phyloP scores from a whole-genome alignment of 1,284 basidiomycete genomes.

The Violaceomyces palustris region DNA sequence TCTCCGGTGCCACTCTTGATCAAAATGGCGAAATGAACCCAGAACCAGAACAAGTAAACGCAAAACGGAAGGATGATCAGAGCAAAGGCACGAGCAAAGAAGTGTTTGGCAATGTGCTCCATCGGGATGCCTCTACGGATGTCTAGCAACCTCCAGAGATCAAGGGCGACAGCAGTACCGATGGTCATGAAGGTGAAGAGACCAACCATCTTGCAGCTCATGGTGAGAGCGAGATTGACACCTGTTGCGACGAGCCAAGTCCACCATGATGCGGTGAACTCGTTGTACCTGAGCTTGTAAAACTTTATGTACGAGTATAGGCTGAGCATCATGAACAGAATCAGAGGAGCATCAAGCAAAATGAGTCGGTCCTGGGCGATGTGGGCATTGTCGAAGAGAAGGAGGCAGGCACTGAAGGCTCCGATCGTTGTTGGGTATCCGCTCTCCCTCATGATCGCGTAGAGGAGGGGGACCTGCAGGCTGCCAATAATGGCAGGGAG shows the following conservation, averaged over 20 bases:
- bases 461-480: slow-evolving; percentile 83
- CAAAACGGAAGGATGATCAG: slow-evolving; percentile 81
- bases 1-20: slow-evolving; percentile 89
- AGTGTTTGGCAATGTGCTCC: slow-evolving; percentile 82
- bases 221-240: slow-evolving; percentile 85
- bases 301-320: slow-evolving; percentile 94
- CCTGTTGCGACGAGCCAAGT: slow-evolving; percentile 87
- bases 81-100: slow-evolving; percentile 76
- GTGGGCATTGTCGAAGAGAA: slow-evolving; percentile 96
- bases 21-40: slow-evolving; percentile 86
- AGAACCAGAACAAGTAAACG: slow-evolving; percentile 94
- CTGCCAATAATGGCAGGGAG: slow-evolving; percentile 85
- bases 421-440: slow-evolving; percentile 86
- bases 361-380: slow-evolving; percentile 92
- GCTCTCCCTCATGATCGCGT: slow-evolving; percentile 94
- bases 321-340: slow-evolving; percentile 92
- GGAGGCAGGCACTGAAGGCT: slow-evolving; percentile 75
- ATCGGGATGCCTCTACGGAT: slow-evolving; percentile 65
- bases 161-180: slow-evolving; percentile 83
- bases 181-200: slow-evolving; percentile 84
- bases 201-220: slow-evolving; percentile 98
- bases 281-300: slow-evolving; percentile 81
- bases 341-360: slow-evolving; percentile 85
- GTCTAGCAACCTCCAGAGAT: slow-evolving; percentile 93
- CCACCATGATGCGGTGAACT: slow-evolving; percentile 67